Conservation (phyloP, 106 monocot species). For the Apostasia shenzhenica region DNA sequence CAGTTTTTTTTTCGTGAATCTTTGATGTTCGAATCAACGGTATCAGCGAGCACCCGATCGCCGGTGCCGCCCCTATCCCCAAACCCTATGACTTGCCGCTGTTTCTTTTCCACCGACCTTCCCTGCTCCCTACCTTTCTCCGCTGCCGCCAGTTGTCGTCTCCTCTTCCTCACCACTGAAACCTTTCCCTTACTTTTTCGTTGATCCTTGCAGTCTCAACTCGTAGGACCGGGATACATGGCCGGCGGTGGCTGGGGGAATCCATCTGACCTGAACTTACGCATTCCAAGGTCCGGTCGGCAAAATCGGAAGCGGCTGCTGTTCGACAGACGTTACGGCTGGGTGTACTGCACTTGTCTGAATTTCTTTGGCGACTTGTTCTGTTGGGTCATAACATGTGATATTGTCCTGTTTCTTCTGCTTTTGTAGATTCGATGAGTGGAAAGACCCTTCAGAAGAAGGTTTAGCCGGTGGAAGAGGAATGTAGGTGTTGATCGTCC, state of each 20-base stretch:
- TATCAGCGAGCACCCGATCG: too few species aligned
- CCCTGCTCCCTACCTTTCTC: too few species aligned
- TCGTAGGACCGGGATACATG: background rate
- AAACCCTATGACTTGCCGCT: too few species aligned
- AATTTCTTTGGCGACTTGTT: background rate
- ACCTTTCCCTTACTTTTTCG: too few species aligned
- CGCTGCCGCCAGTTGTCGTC: too few species aligned
- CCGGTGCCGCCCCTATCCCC: too few species aligned
- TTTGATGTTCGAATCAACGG: too few species aligned
- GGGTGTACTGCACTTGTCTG: conserved; percentile 42
- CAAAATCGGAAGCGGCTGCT: conserved; percentile 23
- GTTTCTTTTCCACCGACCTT: too few species aligned
- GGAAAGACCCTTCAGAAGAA: conserved; percentile 66
- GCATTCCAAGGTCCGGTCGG: background rate
- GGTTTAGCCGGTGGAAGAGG: conserved; percentile 74
- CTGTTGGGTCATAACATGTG: background rate
- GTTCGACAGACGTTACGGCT: conserved; percentile 60
- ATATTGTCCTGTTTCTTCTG: background rate
- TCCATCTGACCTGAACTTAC: background rate
- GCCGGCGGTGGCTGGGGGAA: too few species aligned
- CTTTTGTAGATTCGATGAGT: conserved; percentile 54
- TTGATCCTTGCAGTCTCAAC: too few species aligned
- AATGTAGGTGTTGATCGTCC: conserved; percentile 27
- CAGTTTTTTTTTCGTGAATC: too few species aligned
- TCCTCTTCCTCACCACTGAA: too few species aligned